phyloP scores from a whole-genome alignment of 257 asterid species.

The Rubia yunnanensis region DNA sequence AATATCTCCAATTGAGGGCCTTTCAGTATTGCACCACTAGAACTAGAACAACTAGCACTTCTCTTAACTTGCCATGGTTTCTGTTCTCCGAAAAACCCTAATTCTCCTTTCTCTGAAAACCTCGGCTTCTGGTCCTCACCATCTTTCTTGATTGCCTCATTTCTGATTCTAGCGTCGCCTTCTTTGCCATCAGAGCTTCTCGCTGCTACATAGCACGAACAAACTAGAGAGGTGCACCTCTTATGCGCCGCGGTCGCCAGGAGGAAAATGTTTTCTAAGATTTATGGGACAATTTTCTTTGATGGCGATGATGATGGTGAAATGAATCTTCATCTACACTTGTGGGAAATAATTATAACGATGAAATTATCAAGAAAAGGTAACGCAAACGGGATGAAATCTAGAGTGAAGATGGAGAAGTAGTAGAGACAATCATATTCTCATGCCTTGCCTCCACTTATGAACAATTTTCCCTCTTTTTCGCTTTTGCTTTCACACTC shows the following conservation, averaged over 20 bases:
- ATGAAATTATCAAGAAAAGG: background rate
- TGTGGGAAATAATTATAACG: background rate
- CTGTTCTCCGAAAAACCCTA: conserved; percentile 9
- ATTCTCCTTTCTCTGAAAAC: background rate
- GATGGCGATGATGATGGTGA: background rate
- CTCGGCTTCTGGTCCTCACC: background rate
- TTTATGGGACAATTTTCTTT: background rate
- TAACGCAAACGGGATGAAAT: conserved; percentile 7
- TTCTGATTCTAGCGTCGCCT: conserved; percentile 25
- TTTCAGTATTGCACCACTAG: background rate
- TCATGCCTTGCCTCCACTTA: conserved; percentile 45
- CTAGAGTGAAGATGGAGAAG: conserved; percentile 6
- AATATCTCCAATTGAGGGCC: background rate
- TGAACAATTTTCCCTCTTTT: conserved; percentile 19
- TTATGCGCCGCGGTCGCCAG: conserved; percentile 43
- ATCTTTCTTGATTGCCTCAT: background rate
- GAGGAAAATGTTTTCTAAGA: conserved; percentile 1
- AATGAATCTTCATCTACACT: conserved; percentile 1
- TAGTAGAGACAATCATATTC: conserved; percentile 24
- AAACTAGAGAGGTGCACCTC: conserved; percentile 46
- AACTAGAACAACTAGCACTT: background rate
- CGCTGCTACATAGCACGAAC: conserved; percentile 61
- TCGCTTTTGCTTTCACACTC: conserved; percentile 25
- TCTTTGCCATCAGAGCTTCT: conserved; percentile 41
- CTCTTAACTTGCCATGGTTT: background rate